A percentile compares a stretch with the other conserved stretches of the same genome.
phyloP scores from a whole-genome alignment of 164 flowering plant genomes.

The Chimonanthus salicifolius region DNA sequence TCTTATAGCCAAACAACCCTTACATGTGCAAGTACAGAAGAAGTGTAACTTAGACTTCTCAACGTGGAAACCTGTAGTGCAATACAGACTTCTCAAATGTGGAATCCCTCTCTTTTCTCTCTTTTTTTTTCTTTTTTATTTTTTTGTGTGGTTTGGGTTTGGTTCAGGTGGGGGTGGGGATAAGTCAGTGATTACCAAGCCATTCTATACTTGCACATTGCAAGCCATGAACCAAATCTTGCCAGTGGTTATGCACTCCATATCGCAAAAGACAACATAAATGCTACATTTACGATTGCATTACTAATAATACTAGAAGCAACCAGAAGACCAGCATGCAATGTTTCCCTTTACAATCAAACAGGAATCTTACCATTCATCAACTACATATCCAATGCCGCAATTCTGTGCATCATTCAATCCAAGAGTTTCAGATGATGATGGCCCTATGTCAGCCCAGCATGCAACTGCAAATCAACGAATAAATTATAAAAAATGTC shows the following conservation, averaged over 20 bases:
- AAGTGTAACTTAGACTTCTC: too few species aligned
- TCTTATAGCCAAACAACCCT: too few species aligned
- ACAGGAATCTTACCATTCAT: conserved; percentile 66
- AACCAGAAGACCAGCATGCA: not conserved
- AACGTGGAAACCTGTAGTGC: too few species aligned
- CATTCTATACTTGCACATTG: not conserved
- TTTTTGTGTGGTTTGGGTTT: too few species aligned
- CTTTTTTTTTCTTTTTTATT: too few species aligned
- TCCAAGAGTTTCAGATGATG: conserved; percentile 18
- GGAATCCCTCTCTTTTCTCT: too few species aligned
- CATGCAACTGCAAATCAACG: conserved; percentile 45
- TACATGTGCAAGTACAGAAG: too few species aligned
- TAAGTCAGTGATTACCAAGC: not conserved
- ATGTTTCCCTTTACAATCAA: not conserved
- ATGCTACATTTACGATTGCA: not conserved
- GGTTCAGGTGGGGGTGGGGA: too few species aligned
- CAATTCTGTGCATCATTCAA: conserved; percentile 11
- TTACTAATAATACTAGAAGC: not conserved
- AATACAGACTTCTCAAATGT: too few species aligned
- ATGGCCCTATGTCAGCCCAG: conserved; percentile 56
- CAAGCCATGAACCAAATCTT: too few species aligned
- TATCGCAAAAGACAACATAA: not conserved
- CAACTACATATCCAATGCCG: conserved; percentile 67
- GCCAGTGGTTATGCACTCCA: not conserved
- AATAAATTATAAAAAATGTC: not conserved